Evolutionary conservation across 1,139 yeast species (phyloP), one percentile per base, ranked within the genome.

Genomic region (Zygosaccharomyces sapae): DNA sequence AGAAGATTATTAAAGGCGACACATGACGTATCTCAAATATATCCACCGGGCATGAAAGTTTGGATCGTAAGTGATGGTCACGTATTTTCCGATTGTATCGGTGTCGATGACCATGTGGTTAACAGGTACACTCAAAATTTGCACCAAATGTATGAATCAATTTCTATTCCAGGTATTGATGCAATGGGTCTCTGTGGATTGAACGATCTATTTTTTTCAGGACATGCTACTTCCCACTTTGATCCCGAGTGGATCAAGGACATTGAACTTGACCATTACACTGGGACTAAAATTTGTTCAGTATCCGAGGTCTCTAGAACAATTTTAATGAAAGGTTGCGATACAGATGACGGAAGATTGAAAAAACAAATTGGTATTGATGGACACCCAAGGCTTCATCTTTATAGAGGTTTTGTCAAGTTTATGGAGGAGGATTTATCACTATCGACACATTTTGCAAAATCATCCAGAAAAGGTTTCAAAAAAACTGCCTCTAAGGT

Each of bases 1-100:
- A 65, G 61, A 57, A 66, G 71, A 50, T 56, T 70, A 38, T 58
- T 68, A 12, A 50, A 59, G 27, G 61, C 63, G 7, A 57, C 68
- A 7, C 50, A 58, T 37, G 61, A 59, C 29, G 61, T 78, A 4
- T 59, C 66, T 44, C 52, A 61, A 20, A 55, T 79, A 30, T 79
- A 80, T 61, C 70, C 76, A 1, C 83, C 83, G 0, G 84, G 84
- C 1, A 65, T 79, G 59, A 70, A 73, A 45, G 61, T 79, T 37
- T 75, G 75, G 72, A 77, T 80, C 58, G 82, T 80, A 22, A 76
- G 81, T 60, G 85, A 80, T 55, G 84, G 85, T 0, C 85, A 80
- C 59, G 85, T 80, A 8, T 80, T 80, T 63, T 76, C 82, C 52
- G 85, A 80, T 61, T 80, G 84, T 63, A 77, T 75, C 59, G 76